Evolutionary conservation across 768 basidiomycete genomes (phyloP).

Genomic region (Termitomyces sp.): DNA sequence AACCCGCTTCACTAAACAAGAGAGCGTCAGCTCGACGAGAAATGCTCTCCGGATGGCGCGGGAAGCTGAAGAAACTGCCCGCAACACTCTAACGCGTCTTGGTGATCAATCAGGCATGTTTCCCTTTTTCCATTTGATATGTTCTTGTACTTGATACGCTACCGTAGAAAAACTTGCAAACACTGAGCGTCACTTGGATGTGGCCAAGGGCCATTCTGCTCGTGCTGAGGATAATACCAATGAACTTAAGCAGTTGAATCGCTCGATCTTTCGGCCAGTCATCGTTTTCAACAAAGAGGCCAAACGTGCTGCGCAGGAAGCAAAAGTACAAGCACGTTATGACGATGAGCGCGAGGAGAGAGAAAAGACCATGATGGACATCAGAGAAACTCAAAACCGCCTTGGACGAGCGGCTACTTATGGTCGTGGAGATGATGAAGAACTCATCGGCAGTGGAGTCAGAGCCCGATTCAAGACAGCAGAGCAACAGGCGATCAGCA

Average conservation of each 20-base stretch:
- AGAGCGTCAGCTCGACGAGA: conserved; percentile 82
- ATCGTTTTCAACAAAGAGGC: conserved; percentile 91
- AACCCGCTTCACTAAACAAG: conserved; percentile 87
- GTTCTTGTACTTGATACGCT: background rate
- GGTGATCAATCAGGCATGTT: conserved; percentile 89
- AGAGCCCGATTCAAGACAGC: conserved; percentile 42
- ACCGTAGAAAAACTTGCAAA: conserved; percentile 79
- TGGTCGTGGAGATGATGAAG: conserved; percentile 45
- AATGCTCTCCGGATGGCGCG: conserved; percentile 91
- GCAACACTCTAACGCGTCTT: conserved; percentile 76
- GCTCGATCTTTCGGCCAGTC: conserved; percentile 91
- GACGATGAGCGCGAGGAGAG: conserved; percentile 82
- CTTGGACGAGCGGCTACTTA: conserved; percentile 73
- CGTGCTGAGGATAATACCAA: conserved; percentile 92
- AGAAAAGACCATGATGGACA: conserved; percentile 82
- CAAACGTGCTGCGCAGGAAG: conserved; percentile 86
- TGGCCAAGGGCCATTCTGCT: conserved; percentile 81
- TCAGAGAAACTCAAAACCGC: conserved; percentile 84
- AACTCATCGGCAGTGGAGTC: conserved; percentile 33
- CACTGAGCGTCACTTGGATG: conserved; percentile 92
- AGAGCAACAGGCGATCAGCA: conserved; percentile 38
- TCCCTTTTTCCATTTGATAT: background rate
- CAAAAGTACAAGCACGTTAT: conserved; percentile 80
- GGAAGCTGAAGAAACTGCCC: conserved; percentile 96
- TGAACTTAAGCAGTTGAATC: conserved; percentile 92